Percentiles rank a stretch among this genome's conserved stretches.
Conservation (phyloP, 2,329 filamentous ascomycete genomes). For the Gaeumannomyces sp. region DNA sequence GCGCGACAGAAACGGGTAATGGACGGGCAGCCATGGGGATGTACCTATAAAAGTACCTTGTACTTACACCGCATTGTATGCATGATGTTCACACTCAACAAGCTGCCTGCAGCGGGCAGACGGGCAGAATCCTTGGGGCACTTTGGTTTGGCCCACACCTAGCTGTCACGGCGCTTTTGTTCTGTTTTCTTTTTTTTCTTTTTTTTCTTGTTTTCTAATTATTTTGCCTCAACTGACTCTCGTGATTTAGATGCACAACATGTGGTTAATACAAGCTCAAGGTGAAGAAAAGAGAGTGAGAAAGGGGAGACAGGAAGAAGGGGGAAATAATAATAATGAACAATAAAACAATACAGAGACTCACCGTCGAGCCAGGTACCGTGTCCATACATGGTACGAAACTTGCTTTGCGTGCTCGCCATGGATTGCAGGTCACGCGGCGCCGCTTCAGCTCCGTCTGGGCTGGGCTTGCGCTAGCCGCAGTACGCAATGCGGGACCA, state of each 20-base stretch:
- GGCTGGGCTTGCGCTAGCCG: neutral
- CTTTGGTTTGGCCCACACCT: neutral
- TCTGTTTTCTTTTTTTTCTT: no score
- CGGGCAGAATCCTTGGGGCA: neutral
- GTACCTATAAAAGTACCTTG: neutral
- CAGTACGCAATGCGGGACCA: neutral
- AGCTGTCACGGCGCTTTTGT: neutral
- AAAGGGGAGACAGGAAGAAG: no score
- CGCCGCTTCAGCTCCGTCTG: neutral
- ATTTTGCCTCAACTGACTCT: no score
- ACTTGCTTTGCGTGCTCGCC: neutral
- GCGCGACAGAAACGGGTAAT: no score
- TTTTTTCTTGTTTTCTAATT: no score
- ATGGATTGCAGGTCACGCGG: neutral
- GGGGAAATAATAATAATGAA: no score
- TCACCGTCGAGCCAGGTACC: neutral
- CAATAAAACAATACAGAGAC: no score
- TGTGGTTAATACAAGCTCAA: no score
- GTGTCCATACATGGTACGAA: neutral
- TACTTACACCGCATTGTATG: neutral
- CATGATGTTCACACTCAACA: neutral
- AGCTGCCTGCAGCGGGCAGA: neutral
- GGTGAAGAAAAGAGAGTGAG: no score
- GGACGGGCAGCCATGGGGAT: no score
- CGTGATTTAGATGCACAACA: no score